phyloP scores from a whole-genome alignment of 2,329 filamentous ascomycete species.

The Arthrobotrys entomopaga region DNA sequence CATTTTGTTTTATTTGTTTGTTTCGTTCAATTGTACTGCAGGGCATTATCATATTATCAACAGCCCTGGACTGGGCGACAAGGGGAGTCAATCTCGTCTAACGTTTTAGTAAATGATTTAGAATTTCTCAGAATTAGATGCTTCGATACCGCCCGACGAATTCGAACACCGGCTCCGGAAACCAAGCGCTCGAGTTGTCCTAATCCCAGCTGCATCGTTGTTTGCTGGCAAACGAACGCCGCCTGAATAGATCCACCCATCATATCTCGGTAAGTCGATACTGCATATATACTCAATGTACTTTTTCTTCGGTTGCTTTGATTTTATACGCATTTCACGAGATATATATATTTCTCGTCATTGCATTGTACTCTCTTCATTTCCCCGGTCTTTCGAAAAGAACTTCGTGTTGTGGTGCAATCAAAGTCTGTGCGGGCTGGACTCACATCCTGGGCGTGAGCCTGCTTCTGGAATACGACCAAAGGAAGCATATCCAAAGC shows the following conservation, averaged over 20 bases:
- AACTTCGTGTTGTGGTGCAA: constrained; percentile 15
- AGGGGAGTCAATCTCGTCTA: no score
- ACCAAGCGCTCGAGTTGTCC: no score
- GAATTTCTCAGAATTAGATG: background rate
- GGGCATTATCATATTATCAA: no score
- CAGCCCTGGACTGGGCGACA: no score
- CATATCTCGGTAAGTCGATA: constrained; percentile 10
- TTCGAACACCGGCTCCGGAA: no score
- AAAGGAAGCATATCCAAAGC: background rate
- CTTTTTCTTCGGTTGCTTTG: background rate
- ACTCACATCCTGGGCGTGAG: background rate
- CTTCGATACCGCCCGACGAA: no score
- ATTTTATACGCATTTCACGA: background rate
- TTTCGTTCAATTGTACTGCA: no score
- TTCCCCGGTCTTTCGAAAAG: background rate
- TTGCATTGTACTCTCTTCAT: background rate
- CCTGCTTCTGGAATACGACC: background rate
- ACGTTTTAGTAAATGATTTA: no score
- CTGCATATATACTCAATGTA: background rate
- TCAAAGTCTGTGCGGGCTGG: constrained; percentile 31
- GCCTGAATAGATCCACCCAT: background rate
- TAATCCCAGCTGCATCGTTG: background rate
- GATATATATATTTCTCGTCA: background rate
- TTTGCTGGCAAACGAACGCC: constrained; percentile 6
- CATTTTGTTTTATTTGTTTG: background rate